phyloP scores from a whole-genome alignment of 805 yeast species.

The Hanseniaspora lindneri region DNA sequence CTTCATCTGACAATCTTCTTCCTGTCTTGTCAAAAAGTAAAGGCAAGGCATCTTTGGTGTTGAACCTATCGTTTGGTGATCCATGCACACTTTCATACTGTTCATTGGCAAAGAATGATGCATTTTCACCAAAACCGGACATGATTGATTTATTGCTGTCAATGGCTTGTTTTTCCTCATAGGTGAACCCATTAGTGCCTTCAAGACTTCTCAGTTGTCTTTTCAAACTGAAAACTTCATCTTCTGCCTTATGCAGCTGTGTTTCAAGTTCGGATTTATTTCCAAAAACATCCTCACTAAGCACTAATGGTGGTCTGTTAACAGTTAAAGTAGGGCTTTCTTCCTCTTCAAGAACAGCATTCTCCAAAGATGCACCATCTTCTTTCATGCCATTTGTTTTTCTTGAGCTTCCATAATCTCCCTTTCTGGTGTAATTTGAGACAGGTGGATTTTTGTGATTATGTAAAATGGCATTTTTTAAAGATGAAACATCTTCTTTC shows the following conservation, averaged over 20 bases:
- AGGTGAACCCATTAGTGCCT: neutral
- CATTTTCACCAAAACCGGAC: conserved; percentile 26
- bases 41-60: neutral
- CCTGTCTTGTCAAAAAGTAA: neutral
- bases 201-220: conserved; percentile 1
- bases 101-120: conserved; percentile 22
- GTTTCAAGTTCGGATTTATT: neutral
- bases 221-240: conserved; percentile 15
- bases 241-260: conserved; percentile 8
- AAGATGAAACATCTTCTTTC: conserved; percentile 18
- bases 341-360: conserved; percentile 17
- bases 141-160: conserved; percentile 2
- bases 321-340: neutral
- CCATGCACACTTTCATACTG: conserved; percentile 18
- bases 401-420: too few species aligned
- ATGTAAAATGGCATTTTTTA: conserved; percentile 17
- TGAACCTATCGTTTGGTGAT: conserved; percentile 6
- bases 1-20: conserved; percentile 20
- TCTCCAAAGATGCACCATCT: conserved; percentile 17
- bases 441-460: conserved; percentile 1
- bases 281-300: neutral
- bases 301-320: neutral
- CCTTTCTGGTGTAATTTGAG: neutral
- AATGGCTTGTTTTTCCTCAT: conserved; percentile 8
- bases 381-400: conserved; percentile 19